A percentile compares a stretch with the other conserved stretches of the same genome.
Evolutionary conservation across 2,329 filamentous ascomycete genomes (phyloP).

Genomic region (Hymenoscyphus albidus): DNA sequence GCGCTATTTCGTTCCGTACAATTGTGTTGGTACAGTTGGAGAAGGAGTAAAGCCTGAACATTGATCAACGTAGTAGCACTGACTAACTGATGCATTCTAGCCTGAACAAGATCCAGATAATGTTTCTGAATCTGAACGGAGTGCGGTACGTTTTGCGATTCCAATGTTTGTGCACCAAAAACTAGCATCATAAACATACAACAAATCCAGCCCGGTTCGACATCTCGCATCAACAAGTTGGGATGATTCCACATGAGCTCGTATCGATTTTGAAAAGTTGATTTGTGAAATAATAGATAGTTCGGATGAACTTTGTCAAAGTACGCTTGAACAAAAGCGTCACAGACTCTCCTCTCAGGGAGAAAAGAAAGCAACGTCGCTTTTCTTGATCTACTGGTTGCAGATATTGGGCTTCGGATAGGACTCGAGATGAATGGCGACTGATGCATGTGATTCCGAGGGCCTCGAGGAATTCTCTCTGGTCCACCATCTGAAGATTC

Average conservation of each 20-base stretch:
- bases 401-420: conserved; percentile 16
- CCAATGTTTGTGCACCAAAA: conserved; percentile 40
- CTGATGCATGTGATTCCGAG: conserved; percentile 10
- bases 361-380: conserved; percentile 29
- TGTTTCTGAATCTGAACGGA: conserved; percentile 36
- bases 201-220: conserved; percentile 41
- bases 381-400: conserved; percentile 18
- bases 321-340: conserved; percentile 39
- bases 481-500: conserved; percentile 25
- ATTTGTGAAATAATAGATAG: conserved; percentile 40
- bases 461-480: conserved; percentile 5
- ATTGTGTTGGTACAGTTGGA: conserved; percentile 41
- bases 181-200: conserved; percentile 41
- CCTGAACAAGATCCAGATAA: conserved; percentile 35
- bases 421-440: conserved; percentile 19
- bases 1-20: conserved; percentile 41
- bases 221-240: conserved; percentile 30
- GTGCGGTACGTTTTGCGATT: conserved; percentile 30
- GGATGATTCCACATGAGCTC: conserved; percentile 37
- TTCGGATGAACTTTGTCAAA: conserved; percentile 40
- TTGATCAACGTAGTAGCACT: conserved; percentile 40
- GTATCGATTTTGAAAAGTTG: conserved; percentile 39
- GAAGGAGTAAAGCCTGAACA: conserved; percentile 41
- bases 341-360: conserved; percentile 37
- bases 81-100: conserved; percentile 37